Evolutionary conservation across 768 basidiomycete genomes (phyloP).

Genomic region (Boletales sp.): DNA sequence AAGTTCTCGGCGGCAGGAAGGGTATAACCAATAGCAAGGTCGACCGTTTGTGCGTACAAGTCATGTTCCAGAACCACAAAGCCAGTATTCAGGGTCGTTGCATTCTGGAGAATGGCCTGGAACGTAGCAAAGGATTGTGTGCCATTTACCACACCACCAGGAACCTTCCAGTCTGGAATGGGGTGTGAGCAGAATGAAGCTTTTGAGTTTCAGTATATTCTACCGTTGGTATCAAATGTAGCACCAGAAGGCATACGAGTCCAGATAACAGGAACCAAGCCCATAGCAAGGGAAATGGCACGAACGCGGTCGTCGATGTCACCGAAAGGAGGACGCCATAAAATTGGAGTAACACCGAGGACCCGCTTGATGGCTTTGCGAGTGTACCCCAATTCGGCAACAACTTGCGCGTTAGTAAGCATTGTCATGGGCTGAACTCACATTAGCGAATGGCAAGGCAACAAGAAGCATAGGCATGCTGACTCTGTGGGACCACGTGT

Average conservation of each 20-base stretch:
- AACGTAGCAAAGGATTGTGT: constrained; percentile 65
- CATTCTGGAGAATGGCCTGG: constrained; percentile 68
- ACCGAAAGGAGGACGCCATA: constrained; percentile 80
- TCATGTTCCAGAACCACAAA: constrained; percentile 93
- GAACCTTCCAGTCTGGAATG: constrained; percentile 76
- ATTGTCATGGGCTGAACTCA: constrained; percentile 53
- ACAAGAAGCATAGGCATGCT: constrained; percentile 7
- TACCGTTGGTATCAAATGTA: constrained; percentile 73
- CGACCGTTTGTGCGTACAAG: constrained; percentile 78
- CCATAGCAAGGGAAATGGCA: constrained; percentile 87
- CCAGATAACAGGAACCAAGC: constrained; percentile 89
- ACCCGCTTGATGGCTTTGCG: constrained; percentile 77
- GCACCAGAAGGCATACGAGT: constrained; percentile 54
- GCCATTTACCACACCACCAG: constrained; percentile 70
- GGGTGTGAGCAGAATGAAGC: constrained; percentile 5
- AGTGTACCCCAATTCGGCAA: constrained; percentile 93
- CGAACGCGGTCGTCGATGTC: constrained; percentile 94
- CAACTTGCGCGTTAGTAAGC: constrained; percentile 77
- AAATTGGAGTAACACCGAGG: constrained; percentile 71
- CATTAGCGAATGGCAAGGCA: constrained; percentile 10
- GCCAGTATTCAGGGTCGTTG: constrained; percentile 56
- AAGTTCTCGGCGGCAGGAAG: constrained; percentile 70
- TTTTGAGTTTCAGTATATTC: constrained; percentile 4
- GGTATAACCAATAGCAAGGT: constrained; percentile 86
- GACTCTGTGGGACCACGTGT: constrained; percentile 88